Conservation (phyloP, 2,329 filamentous ascomycete species). For the Aurifilum marmelostoma region DNA sequence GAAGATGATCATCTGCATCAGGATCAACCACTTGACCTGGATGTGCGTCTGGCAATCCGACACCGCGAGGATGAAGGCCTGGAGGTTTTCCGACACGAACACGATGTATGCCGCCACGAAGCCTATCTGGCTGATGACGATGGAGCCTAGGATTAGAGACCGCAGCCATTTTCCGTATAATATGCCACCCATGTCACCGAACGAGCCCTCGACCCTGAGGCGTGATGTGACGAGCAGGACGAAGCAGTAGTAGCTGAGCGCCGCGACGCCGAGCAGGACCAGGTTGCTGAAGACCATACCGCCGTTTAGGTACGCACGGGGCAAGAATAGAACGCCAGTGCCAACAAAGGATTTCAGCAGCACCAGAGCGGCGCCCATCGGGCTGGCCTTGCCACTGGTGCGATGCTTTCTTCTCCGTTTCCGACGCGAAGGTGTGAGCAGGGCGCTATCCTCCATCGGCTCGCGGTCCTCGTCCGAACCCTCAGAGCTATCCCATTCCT, state of each 20-base stretch:
- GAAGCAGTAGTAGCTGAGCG: slow-evolving; percentile 95
- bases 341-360: slow-evolving; percentile 97
- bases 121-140: slow-evolving; percentile 93
- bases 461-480: slow-evolving; percentile 70
- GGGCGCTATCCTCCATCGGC: slow-evolving; percentile 83
- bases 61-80: slow-evolving; percentile 92
- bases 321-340: slow-evolving; percentile 91
- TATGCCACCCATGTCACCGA: slow-evolving; percentile 93
- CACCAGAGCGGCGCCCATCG: slow-evolving; percentile 78
- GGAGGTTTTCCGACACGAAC: slow-evolving; percentile 93
- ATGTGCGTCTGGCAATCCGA: slow-evolving; percentile 84
- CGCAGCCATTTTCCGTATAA: slow-evolving; percentile 92
- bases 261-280: slow-evolving; percentile 82
- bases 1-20: slow-evolving; percentile 96
- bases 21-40: slow-evolving; percentile 84
- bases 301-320: slow-evolving; percentile 90
- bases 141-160: slow-evolving; percentile 82
- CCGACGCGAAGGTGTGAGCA: slow-evolving; percentile 76
- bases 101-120: slow-evolving; percentile 96
- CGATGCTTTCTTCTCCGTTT: slow-evolving; percentile 78
- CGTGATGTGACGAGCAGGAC: slow-evolving; percentile 88
- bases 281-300: slow-evolving; percentile 97
- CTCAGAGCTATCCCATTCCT: slow-evolving; percentile 60
- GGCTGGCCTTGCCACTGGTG: slow-evolving; percentile 74
- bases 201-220: slow-evolving; percentile 86